Evolutionary conservation across 495 filamentous ascomycete species (phyloP), one percentile per base, ranked within the genome.

Genomic region (Podospora sp.): DNA sequence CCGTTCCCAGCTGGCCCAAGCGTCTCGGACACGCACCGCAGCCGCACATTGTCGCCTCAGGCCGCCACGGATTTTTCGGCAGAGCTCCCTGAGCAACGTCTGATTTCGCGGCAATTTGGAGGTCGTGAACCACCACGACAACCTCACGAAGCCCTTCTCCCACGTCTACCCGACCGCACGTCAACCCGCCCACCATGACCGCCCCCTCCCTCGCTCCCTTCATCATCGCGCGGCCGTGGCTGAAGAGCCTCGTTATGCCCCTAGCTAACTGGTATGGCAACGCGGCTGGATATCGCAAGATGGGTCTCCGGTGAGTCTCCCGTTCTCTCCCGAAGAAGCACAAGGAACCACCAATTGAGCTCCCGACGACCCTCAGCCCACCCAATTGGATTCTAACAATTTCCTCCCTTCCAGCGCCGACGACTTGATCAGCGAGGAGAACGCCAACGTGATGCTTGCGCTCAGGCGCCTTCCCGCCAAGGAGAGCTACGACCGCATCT

Each of bases 401-500:
- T 51, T 60, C 26, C 35, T 69, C 1, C 20, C 7, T 2, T 33
- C 62, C 76, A 99, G 95, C 75, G 84, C 87, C 85, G 95, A 99
- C 81, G 95, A 99, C 76, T 78, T 99, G 77, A 92, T 97, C 77
- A 84, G 87, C 73, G 96, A 98, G 77, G 96, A 98, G 82, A 88
- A 82, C 85, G 92, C 94, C 72, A 79, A 79, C 29, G 93, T 98
- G 73, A 88, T 93, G 78, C 83, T 87, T 69, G 95, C 95, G 62
- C 85, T 99, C 77, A 90, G 91, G 86, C 93, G 95, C 79, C 90
- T 99, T 52, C 87, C 92, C 46, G 85, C 91, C 69, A 93, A 96
- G 86, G 92, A 92, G 74, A 85, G 88, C 72, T 98, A 98, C 81
- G 95, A 99, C 84, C 94, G 95, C 80, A 88, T 97, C 76, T 98